Evolutionary conservation across 1,284 basidiomycete genomes (phyloP).

Genomic region (Pseudozyma hubeiensis): DNA sequence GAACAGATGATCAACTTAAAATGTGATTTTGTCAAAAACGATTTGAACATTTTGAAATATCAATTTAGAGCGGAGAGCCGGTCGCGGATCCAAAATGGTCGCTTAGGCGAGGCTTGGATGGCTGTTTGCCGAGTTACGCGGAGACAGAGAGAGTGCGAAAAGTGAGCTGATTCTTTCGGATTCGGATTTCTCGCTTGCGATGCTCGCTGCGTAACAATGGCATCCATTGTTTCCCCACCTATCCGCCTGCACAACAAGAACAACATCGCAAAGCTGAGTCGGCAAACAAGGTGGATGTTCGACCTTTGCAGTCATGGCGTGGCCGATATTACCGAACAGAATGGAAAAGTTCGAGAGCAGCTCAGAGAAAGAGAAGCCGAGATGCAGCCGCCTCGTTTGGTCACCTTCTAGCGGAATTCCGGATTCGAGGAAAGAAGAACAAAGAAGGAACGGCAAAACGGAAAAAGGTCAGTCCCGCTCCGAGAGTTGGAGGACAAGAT

Average conservation of each 20-base stretch:
- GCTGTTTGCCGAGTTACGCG: no score
- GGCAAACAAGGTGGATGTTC: no score
- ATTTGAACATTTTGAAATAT: background rate
- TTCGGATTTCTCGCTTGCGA: background rate
- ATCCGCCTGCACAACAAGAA: no score
- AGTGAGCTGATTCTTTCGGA: constrained; percentile 15
- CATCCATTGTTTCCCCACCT: no score
- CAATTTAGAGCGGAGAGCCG: background rate
- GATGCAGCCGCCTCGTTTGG: background rate
- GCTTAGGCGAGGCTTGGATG: constrained; percentile 6
- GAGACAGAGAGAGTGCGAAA: background rate
- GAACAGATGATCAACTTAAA: background rate
- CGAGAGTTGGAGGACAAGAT: no score
- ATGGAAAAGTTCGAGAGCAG: background rate
- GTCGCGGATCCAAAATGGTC: constrained; percentile 1
- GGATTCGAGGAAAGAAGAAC: background rate
- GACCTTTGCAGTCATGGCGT: background rate
- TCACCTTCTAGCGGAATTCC: background rate
- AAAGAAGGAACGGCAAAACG: background rate
- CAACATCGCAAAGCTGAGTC: background rate
- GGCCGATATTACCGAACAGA: background rate
- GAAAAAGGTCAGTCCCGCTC: background rate
- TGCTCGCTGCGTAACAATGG: background rate
- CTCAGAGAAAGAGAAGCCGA: background rate
- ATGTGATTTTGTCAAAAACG: no score